Evolutionary conservation across 2,329 filamentous ascomycete genomes (phyloP).

Genomic region (Endoconidiophora polonica): DNA sequence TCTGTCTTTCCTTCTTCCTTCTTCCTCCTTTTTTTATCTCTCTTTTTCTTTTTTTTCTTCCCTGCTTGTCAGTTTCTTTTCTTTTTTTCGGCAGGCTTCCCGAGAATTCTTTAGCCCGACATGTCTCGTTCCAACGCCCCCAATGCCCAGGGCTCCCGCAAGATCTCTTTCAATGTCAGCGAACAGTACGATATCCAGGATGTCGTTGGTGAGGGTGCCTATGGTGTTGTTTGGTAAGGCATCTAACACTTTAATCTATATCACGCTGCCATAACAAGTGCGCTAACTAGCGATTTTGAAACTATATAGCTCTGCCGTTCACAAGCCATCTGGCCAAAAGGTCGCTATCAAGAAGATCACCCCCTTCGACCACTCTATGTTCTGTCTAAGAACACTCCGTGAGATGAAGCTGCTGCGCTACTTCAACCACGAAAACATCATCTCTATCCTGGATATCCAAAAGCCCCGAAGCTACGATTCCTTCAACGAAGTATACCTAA

Average conservation of each 20-base stretch:
- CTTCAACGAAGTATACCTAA: constrained; percentile 96
- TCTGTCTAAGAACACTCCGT: constrained; percentile 85
- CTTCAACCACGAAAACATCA: constrained; percentile 99
- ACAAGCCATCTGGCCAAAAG: constrained; percentile 96
- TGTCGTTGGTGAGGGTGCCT: constrained; percentile 95
- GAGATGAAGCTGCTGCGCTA: constrained; percentile 99
- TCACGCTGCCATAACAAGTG: not conserved
- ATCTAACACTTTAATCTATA: not conserved
- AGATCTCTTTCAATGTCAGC: constrained; percentile 99
- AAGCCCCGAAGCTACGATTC: constrained; percentile 91
- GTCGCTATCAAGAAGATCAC: constrained; percentile 99
- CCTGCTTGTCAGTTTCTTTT: constrained; percentile 4
- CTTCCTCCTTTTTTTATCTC: not conserved
- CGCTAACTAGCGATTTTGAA: constrained; percentile 1
- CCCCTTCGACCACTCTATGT: constrained; percentile 98
- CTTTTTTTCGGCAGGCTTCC: constrained; percentile 8
- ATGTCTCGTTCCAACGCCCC: constrained; percentile 43
- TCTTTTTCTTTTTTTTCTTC: constrained; percentile 1
- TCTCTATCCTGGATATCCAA: constrained; percentile 97
- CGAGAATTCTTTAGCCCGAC: constrained; percentile 11
- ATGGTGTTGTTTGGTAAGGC: constrained; percentile 89
- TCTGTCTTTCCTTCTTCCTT: constrained; percentile 7
- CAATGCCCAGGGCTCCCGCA: constrained; percentile 52
- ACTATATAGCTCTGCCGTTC: constrained; percentile 64
- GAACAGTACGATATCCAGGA: constrained; percentile 99